Percentiles rank a stretch among this genome's conserved stretches.
Evolutionary conservation across 2,329 filamentous ascomycete genomes (phyloP).

Genomic region (Cadophora sp.): DNA sequence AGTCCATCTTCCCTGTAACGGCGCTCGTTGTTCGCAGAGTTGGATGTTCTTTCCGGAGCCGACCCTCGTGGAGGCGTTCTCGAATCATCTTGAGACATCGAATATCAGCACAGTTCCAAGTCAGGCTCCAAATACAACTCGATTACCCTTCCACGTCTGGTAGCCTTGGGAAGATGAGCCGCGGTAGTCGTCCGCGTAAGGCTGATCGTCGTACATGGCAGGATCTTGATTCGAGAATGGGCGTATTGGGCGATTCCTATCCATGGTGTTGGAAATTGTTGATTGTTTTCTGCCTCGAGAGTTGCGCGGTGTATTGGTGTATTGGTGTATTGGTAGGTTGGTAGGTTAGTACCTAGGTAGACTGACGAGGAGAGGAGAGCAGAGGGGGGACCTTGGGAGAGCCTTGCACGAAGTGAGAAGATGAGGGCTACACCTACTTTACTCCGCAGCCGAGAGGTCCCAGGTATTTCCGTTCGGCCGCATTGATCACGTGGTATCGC

Average conservation of each 20-base stretch:
- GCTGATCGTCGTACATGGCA: constrained; percentile 55
- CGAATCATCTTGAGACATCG: constrained; percentile 44
- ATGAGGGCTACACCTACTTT: no score
- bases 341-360: no score
- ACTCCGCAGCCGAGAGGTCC: no score
- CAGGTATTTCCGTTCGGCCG: no score
- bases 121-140: constrained; percentile 40
- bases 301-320: neutral
- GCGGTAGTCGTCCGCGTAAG: constrained; percentile 37
- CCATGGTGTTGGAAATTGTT: constrained; percentile 29
- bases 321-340: no score
- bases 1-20: constrained; percentile 43
- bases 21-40: constrained; percentile 32
- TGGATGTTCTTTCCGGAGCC: constrained; percentile 33
- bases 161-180: constrained; percentile 39
- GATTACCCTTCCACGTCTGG: constrained; percentile 47
- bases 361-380: no score
- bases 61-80: constrained; percentile 41
- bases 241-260: constrained; percentile 32
- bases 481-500: no score
- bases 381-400: no score
- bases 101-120: constrained; percentile 46
- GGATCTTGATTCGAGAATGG: constrained; percentile 36
- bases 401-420: no score
- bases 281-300: neutral